Evolutionary conservation across 805 yeast species (phyloP).

Genomic region (Ogataea nakhonphanomensis): DNA sequence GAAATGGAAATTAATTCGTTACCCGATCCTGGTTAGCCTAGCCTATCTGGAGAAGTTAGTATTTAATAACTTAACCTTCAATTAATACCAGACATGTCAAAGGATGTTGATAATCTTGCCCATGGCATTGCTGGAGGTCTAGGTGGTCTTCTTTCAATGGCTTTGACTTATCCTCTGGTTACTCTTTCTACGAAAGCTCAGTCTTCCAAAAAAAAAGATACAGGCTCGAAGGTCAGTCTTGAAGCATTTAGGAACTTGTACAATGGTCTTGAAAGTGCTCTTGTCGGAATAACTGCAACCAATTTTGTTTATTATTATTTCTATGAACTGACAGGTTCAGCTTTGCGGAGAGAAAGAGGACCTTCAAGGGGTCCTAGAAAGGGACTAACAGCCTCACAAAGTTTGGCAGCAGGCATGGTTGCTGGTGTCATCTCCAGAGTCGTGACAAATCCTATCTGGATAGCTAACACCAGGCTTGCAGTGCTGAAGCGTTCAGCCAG

Average conservation of each 20-base stretch:
- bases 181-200: conserved; percentile 87
- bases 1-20: neutral
- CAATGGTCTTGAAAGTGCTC: conserved; percentile 83
- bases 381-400: conserved; percentile 59
- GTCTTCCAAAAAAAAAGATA: conserved; percentile 40
- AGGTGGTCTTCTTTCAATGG: conserved; percentile 86
- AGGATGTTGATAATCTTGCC: conserved; percentile 48
- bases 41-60: conserved; percentile 6
- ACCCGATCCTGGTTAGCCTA: conserved; percentile 4
- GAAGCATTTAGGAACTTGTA: conserved; percentile 72
- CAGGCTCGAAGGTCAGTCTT: conserved; percentile 23
- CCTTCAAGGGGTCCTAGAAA: conserved; percentile 6
- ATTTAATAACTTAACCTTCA: neutral
- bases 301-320: conserved; percentile 89
- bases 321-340: conserved; percentile 60
- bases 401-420: conserved; percentile 73
- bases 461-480: conserved; percentile 86
- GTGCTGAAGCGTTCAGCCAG: conserved; percentile 38
- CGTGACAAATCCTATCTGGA: conserved; percentile 90
- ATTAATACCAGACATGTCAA: conserved; percentile 21
- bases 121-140: conserved; percentile 96
- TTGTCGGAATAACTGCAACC: conserved; percentile 80
- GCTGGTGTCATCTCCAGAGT: conserved; percentile 86
- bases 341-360: conserved; percentile 22
- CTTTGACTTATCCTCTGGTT: conserved; percentile 85